Percentiles rank a stretch among this genome's conserved stretches.
Evolutionary conservation across 2,329 filamentous ascomycete genomes (phyloP).

Genomic region (Colletotrichum filicis): DNA sequence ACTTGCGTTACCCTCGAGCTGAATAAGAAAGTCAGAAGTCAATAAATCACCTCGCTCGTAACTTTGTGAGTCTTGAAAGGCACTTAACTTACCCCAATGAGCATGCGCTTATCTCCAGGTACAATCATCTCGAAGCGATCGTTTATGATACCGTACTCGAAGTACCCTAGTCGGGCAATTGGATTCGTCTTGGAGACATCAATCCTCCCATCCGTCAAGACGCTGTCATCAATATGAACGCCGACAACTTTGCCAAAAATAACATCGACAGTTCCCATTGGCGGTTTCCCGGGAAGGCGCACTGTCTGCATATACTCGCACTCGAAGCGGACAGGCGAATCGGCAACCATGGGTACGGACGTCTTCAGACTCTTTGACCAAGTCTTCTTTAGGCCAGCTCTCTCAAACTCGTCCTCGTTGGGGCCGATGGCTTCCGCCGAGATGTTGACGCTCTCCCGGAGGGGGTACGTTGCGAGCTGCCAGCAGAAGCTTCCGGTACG

Average conservation of each 20-base stretch:
- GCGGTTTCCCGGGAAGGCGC: conserved; percentile 7
- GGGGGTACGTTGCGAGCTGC: conserved; percentile 12
- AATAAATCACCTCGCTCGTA: neutral
- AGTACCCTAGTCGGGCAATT: conserved; percentile 8
- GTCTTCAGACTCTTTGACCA: conserved; percentile 1
- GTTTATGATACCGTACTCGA: conserved; percentile 8
- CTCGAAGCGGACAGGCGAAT: conserved; percentile 13
- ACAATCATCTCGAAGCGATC: conserved; percentile 18
- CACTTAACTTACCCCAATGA: neutral
- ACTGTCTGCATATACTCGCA: conserved; percentile 25
- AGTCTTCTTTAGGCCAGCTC: conserved; percentile 3
- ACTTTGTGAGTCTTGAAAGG: neutral
- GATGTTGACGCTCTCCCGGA: conserved; percentile 12
- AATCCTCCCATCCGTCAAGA: conserved; percentile 10
- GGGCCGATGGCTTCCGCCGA: conserved; percentile 3
- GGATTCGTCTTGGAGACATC: conserved; percentile 17
- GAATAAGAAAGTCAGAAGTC: neutral
- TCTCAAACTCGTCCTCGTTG: conserved; percentile 12
- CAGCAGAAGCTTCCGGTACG: conserved; percentile 12
- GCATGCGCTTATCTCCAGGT: conserved; percentile 17
- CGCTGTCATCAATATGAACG: neutral
- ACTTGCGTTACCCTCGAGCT: neutral
- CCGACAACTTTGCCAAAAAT: conserved; percentile 9
- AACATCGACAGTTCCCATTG: conserved; percentile 9
- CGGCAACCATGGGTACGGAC: neutral